Conservation (phyloP, 352 stramenopile genomes). For the Phytophthora cryptogea region DNA sequence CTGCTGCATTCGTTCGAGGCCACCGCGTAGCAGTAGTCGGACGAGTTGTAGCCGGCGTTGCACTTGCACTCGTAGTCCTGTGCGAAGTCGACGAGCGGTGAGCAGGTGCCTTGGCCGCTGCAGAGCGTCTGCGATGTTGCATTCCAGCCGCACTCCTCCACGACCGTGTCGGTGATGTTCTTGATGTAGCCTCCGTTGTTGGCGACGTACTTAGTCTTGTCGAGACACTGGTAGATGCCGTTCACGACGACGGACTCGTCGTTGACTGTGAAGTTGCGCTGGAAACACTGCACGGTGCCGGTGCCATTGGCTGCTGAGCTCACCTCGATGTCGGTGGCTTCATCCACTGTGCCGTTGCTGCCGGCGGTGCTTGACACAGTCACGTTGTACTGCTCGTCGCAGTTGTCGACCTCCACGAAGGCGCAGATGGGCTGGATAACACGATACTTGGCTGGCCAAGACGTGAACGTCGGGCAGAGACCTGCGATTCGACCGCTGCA, state of each 20-base stretch:
- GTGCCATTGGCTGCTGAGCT: conserved; percentile 24
- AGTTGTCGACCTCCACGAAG: conserved; percentile 67
- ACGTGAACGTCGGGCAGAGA: conserved; percentile 72
- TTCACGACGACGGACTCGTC: conserved; percentile 52
- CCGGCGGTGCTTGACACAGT: conserved; percentile 31
- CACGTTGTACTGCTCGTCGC: conserved; percentile 56
- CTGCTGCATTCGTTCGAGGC: conserved; percentile 77
- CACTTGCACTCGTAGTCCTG: conserved; percentile 80
- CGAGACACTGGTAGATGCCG: conserved; percentile 80
- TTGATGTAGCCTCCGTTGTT: conserved; percentile 62
- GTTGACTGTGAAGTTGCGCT: conserved; percentile 62
- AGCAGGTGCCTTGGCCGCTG: conserved; percentile 73
- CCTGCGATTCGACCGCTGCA: conserved; percentile 68
- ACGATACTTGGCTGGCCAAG: conserved; percentile 72
- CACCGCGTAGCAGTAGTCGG: conserved; percentile 52
- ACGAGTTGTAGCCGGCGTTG: conserved; percentile 68
- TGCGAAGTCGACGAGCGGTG: conserved; percentile 54
- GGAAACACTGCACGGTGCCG: conserved; percentile 72
- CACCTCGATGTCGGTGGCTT: conserved; percentile 21
- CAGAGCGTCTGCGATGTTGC: conserved; percentile 53
- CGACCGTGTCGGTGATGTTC: conserved; percentile 64
- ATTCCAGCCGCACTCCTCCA: conserved; percentile 58
- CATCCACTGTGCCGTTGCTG: conserved; percentile 30
- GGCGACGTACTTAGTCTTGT: conserved; percentile 63
- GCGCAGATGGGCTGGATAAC: conserved; percentile 75